phyloP scores from a whole-genome alignment of 2,329 filamentous ascomycete genomes.

The Graphilbum fragrans region DNA sequence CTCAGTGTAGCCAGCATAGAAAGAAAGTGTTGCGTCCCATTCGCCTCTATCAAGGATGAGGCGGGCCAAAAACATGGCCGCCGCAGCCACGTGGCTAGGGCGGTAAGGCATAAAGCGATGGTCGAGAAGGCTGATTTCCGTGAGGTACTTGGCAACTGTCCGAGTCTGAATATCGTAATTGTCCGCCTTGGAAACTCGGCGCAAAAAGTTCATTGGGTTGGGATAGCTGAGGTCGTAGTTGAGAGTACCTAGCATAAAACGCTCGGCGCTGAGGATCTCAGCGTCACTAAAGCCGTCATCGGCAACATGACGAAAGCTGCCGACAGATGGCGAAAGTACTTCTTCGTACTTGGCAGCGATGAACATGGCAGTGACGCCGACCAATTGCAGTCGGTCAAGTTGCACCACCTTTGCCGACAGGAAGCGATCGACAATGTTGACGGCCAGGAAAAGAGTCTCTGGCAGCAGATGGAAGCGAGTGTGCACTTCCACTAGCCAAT shows the following conservation, averaged over 20 bases:
- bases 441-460: constrained; percentile 89
- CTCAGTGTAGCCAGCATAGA: constrained; percentile 90
- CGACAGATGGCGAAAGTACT: constrained; percentile 89
- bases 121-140: constrained; percentile 93
- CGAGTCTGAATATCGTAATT: constrained; percentile 98
- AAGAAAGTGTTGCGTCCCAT: constrained; percentile 80
- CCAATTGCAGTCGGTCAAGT: constrained; percentile 88
- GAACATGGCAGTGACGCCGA: constrained; percentile 98
- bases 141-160: constrained; percentile 92
- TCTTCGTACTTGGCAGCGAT: constrained; percentile 99
- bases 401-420: constrained; percentile 91
- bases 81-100: constrained; percentile 82
- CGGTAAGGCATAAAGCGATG: constrained; percentile 85
- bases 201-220: constrained; percentile 99
- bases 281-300: constrained; percentile 92
- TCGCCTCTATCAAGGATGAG: constrained; percentile 80
- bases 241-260: constrained; percentile 79
- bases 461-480: constrained; percentile 91
- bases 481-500: constrained; percentile 98
- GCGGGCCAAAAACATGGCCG: constrained; percentile 88
- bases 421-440: constrained; percentile 98
- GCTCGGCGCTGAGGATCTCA: constrained; percentile 94
- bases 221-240: constrained; percentile 98
- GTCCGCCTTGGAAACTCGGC: constrained; percentile 96
- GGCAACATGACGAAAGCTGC: constrained; percentile 93